Conservation (phyloP, 345 rosid genomes). For the Eucalyptus victrix region DNA sequence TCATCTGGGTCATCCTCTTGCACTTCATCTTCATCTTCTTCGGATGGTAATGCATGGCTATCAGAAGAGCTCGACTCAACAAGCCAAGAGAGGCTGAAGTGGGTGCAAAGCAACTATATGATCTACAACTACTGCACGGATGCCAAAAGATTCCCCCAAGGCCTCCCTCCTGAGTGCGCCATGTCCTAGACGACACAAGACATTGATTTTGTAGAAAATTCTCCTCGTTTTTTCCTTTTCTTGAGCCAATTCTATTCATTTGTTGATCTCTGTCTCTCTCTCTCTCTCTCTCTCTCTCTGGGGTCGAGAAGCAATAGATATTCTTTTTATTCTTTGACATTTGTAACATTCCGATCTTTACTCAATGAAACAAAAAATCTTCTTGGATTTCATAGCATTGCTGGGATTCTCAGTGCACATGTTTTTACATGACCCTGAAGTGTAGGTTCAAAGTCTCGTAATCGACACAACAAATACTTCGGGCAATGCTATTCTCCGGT, state of each 20-base stretch:
- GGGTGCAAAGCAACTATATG: conserved; percentile 45
- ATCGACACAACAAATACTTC: background rate
- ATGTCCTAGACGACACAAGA: background rate
- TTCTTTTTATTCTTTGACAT: background rate
- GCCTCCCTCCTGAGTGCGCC: conserved; percentile 41
- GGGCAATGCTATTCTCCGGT: background rate
- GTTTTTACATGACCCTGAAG: background rate
- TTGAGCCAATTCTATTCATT: background rate
- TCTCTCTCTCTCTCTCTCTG: background rate
- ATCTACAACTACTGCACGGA: conserved; percentile 45
- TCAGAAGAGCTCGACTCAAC: conserved; percentile 16
- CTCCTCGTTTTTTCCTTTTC: background rate
- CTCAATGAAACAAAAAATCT: background rate
- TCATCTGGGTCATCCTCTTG: conserved; percentile 16
- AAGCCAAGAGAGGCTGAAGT: conserved; percentile 12
- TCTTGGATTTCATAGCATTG: background rate
- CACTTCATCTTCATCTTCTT: background rate
- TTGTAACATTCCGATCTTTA: background rate
- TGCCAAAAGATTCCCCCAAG: conserved; percentile 35
- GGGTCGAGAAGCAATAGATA: background rate
- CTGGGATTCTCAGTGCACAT: background rate
- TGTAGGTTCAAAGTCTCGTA: background rate
- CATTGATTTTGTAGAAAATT: background rate
- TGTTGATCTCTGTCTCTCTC: background rate
- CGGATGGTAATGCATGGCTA: conserved; percentile 11